phyloP scores from a whole-genome alignment of 169 alveolate genomes.

The Babesia ovis region DNA sequence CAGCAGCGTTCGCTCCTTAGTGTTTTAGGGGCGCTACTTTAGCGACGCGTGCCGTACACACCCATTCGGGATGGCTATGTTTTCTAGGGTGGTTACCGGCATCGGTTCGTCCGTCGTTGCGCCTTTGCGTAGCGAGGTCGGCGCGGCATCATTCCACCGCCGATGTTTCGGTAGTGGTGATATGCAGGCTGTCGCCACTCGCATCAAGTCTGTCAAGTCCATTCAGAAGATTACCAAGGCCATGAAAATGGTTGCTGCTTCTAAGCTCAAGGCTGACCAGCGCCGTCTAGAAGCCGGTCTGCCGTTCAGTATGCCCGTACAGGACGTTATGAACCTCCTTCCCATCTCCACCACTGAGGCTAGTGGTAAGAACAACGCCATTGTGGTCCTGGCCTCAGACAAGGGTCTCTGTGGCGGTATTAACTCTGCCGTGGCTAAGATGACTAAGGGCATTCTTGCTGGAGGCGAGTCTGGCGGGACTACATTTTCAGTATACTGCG shows the following conservation, averaged over 20 bases:
- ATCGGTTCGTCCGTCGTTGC: constrained; percentile 16
- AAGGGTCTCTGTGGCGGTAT: constrained; percentile 88
- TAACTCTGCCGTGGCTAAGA: constrained; percentile 75
- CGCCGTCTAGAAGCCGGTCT: constrained; percentile 77
- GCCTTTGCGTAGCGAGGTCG: constrained; percentile 25
- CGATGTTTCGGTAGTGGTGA: constrained; percentile 76
- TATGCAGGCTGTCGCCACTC: constrained; percentile 80
- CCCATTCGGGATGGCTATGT: constrained; percentile 10
- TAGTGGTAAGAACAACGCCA: constrained; percentile 52
- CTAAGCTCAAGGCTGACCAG: constrained; percentile 90
- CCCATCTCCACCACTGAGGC: constrained; percentile 66
- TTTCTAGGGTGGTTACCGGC: constrained; percentile 5
- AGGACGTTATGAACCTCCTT: constrained; percentile 66
- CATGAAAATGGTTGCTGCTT: constrained; percentile 96
- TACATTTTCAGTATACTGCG: constrained; percentile 44
- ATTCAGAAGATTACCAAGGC: constrained; percentile 90
- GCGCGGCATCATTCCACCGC: constrained; percentile 16
- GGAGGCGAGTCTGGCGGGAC: constrained; percentile 53
- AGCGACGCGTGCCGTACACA: background rate
- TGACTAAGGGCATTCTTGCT: constrained; percentile 44
- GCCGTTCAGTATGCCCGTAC: constrained; percentile 73
- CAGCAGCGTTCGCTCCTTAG: background rate
- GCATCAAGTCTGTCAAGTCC: constrained; percentile 91
- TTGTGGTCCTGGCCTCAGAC: constrained; percentile 66
- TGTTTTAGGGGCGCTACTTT: background rate